Base-by-base conservation (phyloP, 1,284 basidiomycete genomes). In the Ceraceosorus guamensis region DNA sequence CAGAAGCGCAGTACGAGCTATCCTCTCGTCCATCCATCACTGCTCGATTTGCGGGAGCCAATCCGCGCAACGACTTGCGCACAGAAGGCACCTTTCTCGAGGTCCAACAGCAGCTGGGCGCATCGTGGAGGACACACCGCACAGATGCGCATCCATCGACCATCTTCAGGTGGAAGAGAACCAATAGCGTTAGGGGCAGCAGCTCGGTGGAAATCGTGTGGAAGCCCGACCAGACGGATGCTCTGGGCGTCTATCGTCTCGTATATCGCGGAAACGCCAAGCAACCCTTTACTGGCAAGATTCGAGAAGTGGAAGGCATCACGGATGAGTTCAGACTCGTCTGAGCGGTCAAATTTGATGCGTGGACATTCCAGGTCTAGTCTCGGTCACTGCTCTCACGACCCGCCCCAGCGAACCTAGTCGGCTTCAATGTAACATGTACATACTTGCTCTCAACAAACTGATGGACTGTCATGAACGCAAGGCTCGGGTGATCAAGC, bases 61-160 rank as follows among this genome's bases (percentile, higher is more conserved):
- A 88, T 75, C 88, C 87, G 0, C 81, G 87, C 74, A 89, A 89
- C 72, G 87, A 89, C 69, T 80, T 88, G 32, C 82, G 83, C 14
- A 79, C 89, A 8, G 87, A 88, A 68, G 80, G 79, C 33, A 87
- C 86, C 0, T 89, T 86, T 80, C 78, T 89, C 51, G 83, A 80
- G 6, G 81, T 89, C 39, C 85, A 88, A 62, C 77, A 80, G 30
- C 61, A 59, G 32, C 81, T 80, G 8, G 45, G 52, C 10, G 56
- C 54, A 6, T 69, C 78, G 49, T 89, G 86, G 86, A 77, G 61
- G 53, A 71, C 80, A 0, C 82, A 85, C 49, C 79, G 84, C 46
- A 85, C 86, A 2, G 88, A 90, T 75, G 87, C 87, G 11, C 87
- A 89, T 73, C 86, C 86, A 33, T 88, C 86, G 6, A 89, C 88